Percentiles rank a stretch among this genome's conserved stretches.
Conservation (phyloP, 2,329 filamentous ascomycete genomes). For the Diaporthe eres region DNA sequence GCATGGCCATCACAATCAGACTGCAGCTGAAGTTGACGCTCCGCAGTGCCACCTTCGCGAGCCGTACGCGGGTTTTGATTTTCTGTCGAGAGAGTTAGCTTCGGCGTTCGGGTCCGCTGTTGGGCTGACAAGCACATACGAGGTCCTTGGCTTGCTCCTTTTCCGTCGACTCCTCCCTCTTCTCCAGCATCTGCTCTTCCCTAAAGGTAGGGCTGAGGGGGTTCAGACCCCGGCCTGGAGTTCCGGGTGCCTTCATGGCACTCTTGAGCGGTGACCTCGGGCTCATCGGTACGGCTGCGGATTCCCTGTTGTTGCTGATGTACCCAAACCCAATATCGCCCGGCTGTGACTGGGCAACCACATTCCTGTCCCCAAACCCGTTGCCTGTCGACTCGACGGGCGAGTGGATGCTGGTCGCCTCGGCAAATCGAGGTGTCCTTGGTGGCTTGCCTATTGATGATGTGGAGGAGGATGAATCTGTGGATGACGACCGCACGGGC, state of each 20-base stretch:
- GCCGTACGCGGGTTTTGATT: conserved; percentile 90
- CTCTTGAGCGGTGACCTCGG: conserved; percentile 89
- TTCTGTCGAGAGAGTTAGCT: conserved; percentile 70
- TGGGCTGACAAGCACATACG: conserved; percentile 69
- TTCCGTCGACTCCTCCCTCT: conserved; percentile 84
- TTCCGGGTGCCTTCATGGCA: conserved; percentile 89
- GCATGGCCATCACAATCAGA: conserved; percentile 92
- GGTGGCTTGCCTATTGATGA: conserved; percentile 73
- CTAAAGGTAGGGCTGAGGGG: conserved; percentile 92
- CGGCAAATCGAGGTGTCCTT: conserved; percentile 83
- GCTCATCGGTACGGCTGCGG: conserved; percentile 74
- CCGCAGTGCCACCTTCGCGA: conserved; percentile 96
- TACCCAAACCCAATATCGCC: conserved; percentile 95
- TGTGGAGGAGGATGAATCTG: conserved; percentile 65
- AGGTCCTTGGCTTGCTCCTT: conserved; percentile 90
- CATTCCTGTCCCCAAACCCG: conserved; percentile 58
- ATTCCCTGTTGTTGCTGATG: conserved; percentile 74
- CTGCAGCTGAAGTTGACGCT: conserved; percentile 98
- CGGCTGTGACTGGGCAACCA: conserved; percentile 77
- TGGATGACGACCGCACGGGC: conserved; percentile 63
- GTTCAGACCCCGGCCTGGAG: conserved; percentile 81
- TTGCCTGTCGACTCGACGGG: conserved; percentile 71
- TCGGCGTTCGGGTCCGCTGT: background rate
- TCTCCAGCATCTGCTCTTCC: conserved; percentile 89
- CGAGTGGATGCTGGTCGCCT: conserved; percentile 84